Conservation (phyloP, 768 basidiomycete genomes). For the Collybiopsis confluens region DNA sequence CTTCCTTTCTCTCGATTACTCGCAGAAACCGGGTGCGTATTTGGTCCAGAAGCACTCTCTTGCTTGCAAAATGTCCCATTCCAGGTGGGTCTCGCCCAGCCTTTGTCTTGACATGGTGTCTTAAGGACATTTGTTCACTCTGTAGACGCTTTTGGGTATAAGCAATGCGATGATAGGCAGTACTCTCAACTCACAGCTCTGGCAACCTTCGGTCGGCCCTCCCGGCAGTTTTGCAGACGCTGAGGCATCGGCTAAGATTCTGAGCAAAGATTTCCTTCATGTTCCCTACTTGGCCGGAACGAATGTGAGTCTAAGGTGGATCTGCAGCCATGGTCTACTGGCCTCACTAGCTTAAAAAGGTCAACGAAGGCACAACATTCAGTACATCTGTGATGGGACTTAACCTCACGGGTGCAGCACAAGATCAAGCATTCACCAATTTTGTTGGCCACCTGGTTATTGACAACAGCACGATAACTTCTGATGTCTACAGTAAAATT, state of each 20-base stretch:
- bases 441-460: conserved; percentile 48
- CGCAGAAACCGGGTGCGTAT: conserved; percentile 40
- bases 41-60: conserved; percentile 30
- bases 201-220: conserved; percentile 54
- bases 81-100: conserved; percentile 23
- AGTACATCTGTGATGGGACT: conserved; percentile 34
- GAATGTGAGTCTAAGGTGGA: conserved; percentile 42
- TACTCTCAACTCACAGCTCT: conserved; percentile 49
- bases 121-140: not conserved
- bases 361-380: conserved; percentile 52
- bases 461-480: conserved; percentile 45
- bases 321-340: conserved; percentile 16
- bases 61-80: conserved; percentile 46
- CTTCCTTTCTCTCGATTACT: conserved; percentile 47
- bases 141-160: conserved; percentile 44
- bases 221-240: conserved; percentile 43
- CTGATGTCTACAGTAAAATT: conserved; percentile 35
- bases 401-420: conserved; percentile 31
- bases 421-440: conserved; percentile 39
- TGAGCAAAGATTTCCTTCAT: conserved; percentile 45
- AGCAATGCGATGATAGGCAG: conserved; percentile 40
- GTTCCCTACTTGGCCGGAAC: conserved; percentile 55
- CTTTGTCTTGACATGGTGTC: not conserved
- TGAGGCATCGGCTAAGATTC: conserved; percentile 41
- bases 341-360: conserved; percentile 20